A percentile compares a stretch with the other conserved stretches of the same genome.
phyloP scores from a whole-genome alignment of 192 early-diverging fungal genomes.

The Neocallimastix lanati region DNA sequence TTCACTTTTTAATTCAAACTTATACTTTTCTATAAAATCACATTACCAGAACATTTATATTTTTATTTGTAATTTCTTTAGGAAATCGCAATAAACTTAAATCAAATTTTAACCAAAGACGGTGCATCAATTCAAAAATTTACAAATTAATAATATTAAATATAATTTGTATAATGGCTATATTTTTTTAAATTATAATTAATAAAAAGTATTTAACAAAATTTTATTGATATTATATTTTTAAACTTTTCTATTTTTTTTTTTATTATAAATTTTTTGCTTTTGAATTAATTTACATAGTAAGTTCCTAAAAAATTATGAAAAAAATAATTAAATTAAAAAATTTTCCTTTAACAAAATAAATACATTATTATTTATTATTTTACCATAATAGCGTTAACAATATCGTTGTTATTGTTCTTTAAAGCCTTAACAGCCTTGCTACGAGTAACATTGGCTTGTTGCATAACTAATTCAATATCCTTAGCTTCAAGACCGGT shows the following conservation, averaged over 20 bases:
- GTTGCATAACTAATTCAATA: slow-evolving; percentile 82
- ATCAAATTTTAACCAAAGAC: too few relatives aligned
- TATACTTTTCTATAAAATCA: too few relatives aligned
- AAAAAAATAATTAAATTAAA: too few relatives aligned
- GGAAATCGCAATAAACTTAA: too few relatives aligned
- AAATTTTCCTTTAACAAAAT: too few relatives aligned
- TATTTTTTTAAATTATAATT: not conserved
- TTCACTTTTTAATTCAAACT: too few relatives aligned
- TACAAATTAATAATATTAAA: too few relatives aligned
- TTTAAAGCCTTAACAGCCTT: slow-evolving; percentile 87
- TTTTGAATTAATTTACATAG: slow-evolving; percentile 10
- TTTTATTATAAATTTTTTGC: not conserved
- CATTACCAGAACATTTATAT: too few relatives aligned
- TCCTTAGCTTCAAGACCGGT: slow-evolving; percentile 71
- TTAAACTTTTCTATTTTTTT: not conserved
- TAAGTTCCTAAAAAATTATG: slow-evolving; percentile 9
- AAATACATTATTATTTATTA: too few relatives aligned
- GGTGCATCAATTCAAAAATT: too few relatives aligned
- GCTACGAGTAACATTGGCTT: slow-evolving; percentile 68
- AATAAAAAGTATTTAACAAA: not conserved
- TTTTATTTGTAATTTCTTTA: too few relatives aligned
- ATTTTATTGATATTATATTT: not conserved
- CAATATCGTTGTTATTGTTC: slow-evolving; percentile 69
- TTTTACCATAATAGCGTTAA: slow-evolving; percentile 87
- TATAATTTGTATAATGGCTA: too few relatives aligned